Conservation (phyloP, 1,284 basidiomycete genomes). For the Rhizoctonia solani region DNA sequence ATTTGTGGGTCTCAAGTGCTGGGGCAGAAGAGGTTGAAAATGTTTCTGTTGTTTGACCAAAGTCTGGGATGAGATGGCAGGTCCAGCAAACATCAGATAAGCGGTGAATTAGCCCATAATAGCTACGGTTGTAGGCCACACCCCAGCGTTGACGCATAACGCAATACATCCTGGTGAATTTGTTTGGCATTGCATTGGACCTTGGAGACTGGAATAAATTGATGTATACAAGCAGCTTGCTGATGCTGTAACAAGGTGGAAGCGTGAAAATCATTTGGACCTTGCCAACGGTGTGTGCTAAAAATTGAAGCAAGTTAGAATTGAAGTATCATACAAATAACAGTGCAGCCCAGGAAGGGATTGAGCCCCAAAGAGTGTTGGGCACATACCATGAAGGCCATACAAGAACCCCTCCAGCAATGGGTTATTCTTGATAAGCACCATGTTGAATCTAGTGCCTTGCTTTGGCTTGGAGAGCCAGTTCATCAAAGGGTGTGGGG, state of each 20-base stretch:
- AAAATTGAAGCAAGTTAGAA: neutral
- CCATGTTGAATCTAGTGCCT: constrained; percentile 7
- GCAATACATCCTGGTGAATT: neutral
- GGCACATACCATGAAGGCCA: neutral
- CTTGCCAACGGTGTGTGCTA: constrained; percentile 6
- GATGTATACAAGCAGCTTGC: neutral
- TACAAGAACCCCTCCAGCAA: neutral
- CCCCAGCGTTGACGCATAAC: neutral
- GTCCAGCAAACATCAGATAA: neutral
- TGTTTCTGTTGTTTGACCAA: neutral
- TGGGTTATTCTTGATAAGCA: constrained; percentile 12
- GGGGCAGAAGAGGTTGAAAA: neutral
- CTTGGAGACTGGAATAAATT: neutral
- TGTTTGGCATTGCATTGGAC: neutral
- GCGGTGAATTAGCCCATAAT: neutral
- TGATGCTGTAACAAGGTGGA: neutral
- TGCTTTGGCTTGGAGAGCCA: neutral
- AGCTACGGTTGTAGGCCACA: neutral
- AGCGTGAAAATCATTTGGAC: constrained; percentile 21
- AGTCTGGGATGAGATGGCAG: neutral
- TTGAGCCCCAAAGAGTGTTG: too few species aligned
- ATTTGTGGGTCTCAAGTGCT: neutral
- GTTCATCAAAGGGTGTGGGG: neutral
- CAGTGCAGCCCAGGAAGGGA: too few species aligned
- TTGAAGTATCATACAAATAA: neutral